Evolutionary conservation across 2,329 filamentous ascomycete species (phyloP), one percentile per base, ranked within the genome.

Genomic region (Colletotrichum navitas): DNA sequence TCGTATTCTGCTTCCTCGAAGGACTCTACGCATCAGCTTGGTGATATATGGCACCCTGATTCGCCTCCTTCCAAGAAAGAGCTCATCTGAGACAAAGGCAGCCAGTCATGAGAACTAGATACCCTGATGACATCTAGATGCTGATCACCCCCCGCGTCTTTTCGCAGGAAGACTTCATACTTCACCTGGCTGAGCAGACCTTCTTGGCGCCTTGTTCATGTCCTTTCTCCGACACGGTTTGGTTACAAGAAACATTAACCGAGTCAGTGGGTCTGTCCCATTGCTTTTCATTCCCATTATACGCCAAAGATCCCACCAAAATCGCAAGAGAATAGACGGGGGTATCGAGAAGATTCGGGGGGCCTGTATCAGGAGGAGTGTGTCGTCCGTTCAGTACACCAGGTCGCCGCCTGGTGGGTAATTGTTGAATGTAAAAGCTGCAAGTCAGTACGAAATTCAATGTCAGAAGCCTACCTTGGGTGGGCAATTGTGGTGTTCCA

Each of bases 281-380:
- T 56, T 47, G 54, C 51, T 64, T 55, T 69, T 54, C 12, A 41
- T 6, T 41, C 58, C 59, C n/a, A 10, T 64, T 56, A n/a, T 72
- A 68, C 69, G 69, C 69, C 65, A 55, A 21, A 69, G n/a, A 66
- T 49, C 63, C 65, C 65, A 72, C 60, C 65, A 72, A 69, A n/a
- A 64, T 72, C 47, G 65, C 69, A 61, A 68, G 34, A 67, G 18
- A 60, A 55, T 32, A 72, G 39, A 69, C 45, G 59, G 69, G 69
- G 69, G 69, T 72, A 72, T 72, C 69, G 60, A 64, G 52, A 64
- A 69, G 60, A 59, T 64, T 60, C 29, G 11, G 54, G 61, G 56
- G 52, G 36, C 29, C 69, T 52, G 47, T 51, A 47, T 49, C n/a
- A 55, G 45, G 16, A 36, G 24, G 47, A 11, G 39, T 55, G 36